phyloP scores from a whole-genome alignment of 495 filamentous ascomycete genomes.

The Cudoniella acicularis region DNA sequence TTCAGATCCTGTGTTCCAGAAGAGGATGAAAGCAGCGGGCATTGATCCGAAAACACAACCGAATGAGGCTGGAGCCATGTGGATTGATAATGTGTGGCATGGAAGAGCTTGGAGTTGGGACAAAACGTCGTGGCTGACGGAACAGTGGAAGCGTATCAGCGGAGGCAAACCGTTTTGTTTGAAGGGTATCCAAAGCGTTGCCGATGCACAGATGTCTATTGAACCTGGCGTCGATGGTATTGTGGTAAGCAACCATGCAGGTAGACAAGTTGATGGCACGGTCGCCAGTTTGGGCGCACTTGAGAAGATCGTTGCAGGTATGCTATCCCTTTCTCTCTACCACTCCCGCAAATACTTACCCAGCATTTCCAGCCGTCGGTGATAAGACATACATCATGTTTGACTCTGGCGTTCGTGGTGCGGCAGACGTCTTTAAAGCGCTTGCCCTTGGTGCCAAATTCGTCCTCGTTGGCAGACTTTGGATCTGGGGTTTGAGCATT shows the following conservation, averaged over 20 bases:
- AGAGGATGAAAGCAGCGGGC: constrained; percentile 36
- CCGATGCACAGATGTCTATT: constrained; percentile 81
- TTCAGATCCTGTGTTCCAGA: constrained; percentile 54
- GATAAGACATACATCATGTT: constrained; percentile 56
- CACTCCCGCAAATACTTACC: not conserved
- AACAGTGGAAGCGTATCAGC: constrained; percentile 48
- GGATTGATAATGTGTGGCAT: constrained; percentile 50
- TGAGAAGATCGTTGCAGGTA: constrained; percentile 53
- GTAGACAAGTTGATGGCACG: constrained; percentile 60
- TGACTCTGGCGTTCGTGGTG: constrained; percentile 57
- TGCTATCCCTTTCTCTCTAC: not conserved
- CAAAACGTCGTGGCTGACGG: constrained; percentile 46
- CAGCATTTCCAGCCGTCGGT: constrained; percentile 1
- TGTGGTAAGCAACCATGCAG: constrained; percentile 61
- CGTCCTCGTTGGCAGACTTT: constrained; percentile 59
- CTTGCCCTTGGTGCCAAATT: constrained; percentile 61
- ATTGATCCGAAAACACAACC: constrained; percentile 43
- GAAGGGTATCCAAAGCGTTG: constrained; percentile 88
- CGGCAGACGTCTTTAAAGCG: constrained; percentile 58
- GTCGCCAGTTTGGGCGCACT: constrained; percentile 60
- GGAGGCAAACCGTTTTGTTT: constrained; percentile 51
- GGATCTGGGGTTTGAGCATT: constrained; percentile 59
- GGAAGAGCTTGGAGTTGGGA: constrained; percentile 56
- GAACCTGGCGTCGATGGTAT: constrained; percentile 79
- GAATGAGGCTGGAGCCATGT: constrained; percentile 50